phyloP scores from a whole-genome alignment of 495 filamentous ascomycete genomes.

The Aspergillus carlsbadensis region DNA sequence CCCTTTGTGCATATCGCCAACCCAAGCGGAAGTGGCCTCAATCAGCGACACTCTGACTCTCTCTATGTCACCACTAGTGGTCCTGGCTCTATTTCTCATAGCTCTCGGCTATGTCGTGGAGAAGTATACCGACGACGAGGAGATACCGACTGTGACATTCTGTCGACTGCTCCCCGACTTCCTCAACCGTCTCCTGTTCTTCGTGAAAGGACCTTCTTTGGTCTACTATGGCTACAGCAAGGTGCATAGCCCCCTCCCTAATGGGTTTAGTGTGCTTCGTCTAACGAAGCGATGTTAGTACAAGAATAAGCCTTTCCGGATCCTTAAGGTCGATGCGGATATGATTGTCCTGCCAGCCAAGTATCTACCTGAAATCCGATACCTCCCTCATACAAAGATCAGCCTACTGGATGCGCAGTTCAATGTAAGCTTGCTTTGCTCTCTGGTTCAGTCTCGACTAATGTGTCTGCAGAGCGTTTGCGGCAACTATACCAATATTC shows the following conservation, averaged over 20 bases:
- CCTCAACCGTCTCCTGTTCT: constrained; percentile 31
- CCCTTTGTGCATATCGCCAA: neutral
- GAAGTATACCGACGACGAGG: neutral
- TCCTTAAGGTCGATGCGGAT: constrained; percentile 37
- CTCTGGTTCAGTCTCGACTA: neutral
- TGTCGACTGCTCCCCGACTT: constrained; percentile 23
- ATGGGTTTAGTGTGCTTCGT: neutral
- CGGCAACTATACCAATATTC: constrained; percentile 32
- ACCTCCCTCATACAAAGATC: constrained; percentile 18
- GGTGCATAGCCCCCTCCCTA: constrained; percentile 9
- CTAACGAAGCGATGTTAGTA: constrained; percentile 19
- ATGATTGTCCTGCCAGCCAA: constrained; percentile 31
- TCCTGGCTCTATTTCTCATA: neutral
- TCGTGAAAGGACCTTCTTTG: constrained; percentile 19
- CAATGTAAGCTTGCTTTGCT: constrained; percentile 16
- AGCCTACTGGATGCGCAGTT: constrained; percentile 32
- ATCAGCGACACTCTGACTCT: neutral
- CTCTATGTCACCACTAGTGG: neutral
- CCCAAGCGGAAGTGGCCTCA: neutral
- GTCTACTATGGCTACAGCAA: constrained; percentile 30
- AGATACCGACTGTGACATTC: constrained; percentile 29
- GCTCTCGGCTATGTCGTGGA: neutral
- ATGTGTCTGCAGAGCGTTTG: constrained; percentile 25
- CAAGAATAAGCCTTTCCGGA: constrained; percentile 27
- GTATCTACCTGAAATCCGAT: constrained; percentile 29